A percentile compares a stretch with the other conserved stretches of the same genome.
These are phyloP conservation scores for Malus fusca DNA, from an alignment of 306 rosid species.

Conservation along the genomic window DNA sequence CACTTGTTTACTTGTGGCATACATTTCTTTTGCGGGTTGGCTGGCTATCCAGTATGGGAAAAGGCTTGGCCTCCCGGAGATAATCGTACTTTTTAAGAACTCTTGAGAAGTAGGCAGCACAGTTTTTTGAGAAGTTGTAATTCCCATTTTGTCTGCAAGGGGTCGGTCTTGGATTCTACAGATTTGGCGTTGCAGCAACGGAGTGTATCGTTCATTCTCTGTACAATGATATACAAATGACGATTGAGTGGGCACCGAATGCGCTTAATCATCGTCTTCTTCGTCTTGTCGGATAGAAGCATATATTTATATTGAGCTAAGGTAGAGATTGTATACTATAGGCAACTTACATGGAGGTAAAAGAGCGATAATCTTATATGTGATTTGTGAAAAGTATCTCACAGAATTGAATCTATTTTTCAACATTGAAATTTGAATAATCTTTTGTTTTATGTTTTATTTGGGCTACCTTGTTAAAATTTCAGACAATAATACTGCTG, in stretches of 20 bases:
- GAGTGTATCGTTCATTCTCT: slow-evolving; percentile 1
- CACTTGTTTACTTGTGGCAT: slow-evolving; percentile 50
- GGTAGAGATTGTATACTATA: neutral
- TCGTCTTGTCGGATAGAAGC: neutral
- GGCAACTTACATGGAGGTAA: neutral
- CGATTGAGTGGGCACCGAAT: neutral
- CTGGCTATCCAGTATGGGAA: slow-evolving; percentile 50
- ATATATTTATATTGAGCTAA: neutral
- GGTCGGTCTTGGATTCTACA: neutral
- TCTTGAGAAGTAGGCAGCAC: slow-evolving; percentile 29
- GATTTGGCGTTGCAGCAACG: neutral
- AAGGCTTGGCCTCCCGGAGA: slow-evolving; percentile 53
- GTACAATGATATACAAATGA: neutral
- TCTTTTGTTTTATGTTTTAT: no score
- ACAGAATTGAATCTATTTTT: neutral
- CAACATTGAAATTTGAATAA: no score
- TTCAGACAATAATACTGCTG: no score
- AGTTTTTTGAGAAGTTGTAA: neutral
- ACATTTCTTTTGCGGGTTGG: slow-evolving; percentile 60
- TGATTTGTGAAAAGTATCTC: neutral
- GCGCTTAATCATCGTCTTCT: neutral
- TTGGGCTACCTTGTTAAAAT: no score
- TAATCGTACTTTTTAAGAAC: slow-evolving; percentile 27
- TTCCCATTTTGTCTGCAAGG: neutral
- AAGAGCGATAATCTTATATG: neutral